Evolutionary conservation across 345 rosid genomes (phyloP).

Genomic region (Geranium brycei): DNA sequence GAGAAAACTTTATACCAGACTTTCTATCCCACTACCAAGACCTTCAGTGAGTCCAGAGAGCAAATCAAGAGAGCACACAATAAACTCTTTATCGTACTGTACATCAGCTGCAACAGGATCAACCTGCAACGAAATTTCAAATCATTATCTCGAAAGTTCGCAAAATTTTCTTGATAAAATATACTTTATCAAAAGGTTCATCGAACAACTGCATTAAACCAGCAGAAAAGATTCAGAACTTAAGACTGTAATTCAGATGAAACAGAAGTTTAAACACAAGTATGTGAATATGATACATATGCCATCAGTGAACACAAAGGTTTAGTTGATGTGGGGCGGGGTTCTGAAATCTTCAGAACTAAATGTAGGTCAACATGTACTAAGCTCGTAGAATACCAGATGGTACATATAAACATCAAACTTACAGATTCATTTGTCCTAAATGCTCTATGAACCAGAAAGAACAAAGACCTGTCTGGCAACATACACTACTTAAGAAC

Average conservation of each 20-base stretch:
- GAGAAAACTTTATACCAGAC: slow-evolving; percentile 45
- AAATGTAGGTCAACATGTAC: neutral
- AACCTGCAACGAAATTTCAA: slow-evolving; percentile 34
- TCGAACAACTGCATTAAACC: neutral
- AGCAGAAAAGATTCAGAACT: neutral
- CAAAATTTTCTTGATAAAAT: neutral
- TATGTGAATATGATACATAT: neutral
- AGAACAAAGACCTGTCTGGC: too few species aligned
- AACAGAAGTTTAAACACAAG: neutral
- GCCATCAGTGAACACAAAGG: neutral
- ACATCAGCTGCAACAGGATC: slow-evolving; percentile 66
- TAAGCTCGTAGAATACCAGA: neutral
- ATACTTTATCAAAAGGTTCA: neutral
- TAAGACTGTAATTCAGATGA: neutral
- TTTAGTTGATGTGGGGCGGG: neutral
- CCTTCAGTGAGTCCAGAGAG: slow-evolving; percentile 95
- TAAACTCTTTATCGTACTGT: slow-evolving; percentile 77
- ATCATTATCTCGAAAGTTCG: neutral
- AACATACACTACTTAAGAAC: too few species aligned
- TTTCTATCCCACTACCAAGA: slow-evolving; percentile 81
- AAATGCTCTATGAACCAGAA: too few species aligned
- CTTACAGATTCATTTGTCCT: too few species aligned
- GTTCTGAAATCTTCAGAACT: neutral
- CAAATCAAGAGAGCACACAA: slow-evolving; percentile 85
- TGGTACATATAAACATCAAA: too few species aligned